A percentile compares a stretch with the other conserved stretches of the same genome.
Evolutionary conservation across 2,329 filamentous ascomycete genomes (phyloP).

Genomic region (Elsinoe necatrix): DNA sequence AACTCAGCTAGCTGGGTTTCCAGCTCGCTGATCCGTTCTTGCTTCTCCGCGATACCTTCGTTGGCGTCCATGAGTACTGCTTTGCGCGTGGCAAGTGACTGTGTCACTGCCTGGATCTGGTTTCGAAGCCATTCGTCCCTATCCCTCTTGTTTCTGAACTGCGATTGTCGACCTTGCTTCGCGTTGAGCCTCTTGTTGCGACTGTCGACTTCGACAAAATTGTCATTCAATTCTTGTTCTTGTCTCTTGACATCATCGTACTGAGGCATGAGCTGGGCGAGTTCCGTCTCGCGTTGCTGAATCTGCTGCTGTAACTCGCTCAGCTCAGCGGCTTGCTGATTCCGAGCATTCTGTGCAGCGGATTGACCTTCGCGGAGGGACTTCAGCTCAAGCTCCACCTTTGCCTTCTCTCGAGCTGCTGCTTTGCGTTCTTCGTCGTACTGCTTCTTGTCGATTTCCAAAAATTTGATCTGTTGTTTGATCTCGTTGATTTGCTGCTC

Average conservation of each 20-base stretch:
- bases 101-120: conserved; percentile 72
- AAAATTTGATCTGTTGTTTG: conserved; percentile 72
- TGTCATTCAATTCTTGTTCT: conserved; percentile 61
- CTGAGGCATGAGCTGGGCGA: conserved; percentile 65
- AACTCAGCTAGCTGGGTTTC: conserved; percentile 65
- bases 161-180: conserved; percentile 81
- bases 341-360: conserved; percentile 62
- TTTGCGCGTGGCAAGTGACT: conserved; percentile 69
- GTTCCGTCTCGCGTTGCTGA: conserved; percentile 63
- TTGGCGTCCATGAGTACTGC: conserved; percentile 75
- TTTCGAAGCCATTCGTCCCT: conserved; percentile 73
- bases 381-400: conserved; percentile 78
- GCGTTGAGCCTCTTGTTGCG: conserved; percentile 71
- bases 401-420: conserved; percentile 67
- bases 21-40: conserved; percentile 60
- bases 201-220: conserved; percentile 68
- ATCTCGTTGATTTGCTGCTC: conserved; percentile 72
- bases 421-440: conserved; percentile 85
- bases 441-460: conserved; percentile 76
- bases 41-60: conserved; percentile 68
- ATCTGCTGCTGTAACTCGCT: conserved; percentile 67
- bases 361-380: conserved; percentile 75
- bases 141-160: conserved; percentile 81
- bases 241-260: conserved; percentile 65
- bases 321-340: conserved; percentile 63